Base-by-base conservation (phyloP, 2,329 filamentous ascomycete genomes). In the Aspergillus flavus region DNA sequence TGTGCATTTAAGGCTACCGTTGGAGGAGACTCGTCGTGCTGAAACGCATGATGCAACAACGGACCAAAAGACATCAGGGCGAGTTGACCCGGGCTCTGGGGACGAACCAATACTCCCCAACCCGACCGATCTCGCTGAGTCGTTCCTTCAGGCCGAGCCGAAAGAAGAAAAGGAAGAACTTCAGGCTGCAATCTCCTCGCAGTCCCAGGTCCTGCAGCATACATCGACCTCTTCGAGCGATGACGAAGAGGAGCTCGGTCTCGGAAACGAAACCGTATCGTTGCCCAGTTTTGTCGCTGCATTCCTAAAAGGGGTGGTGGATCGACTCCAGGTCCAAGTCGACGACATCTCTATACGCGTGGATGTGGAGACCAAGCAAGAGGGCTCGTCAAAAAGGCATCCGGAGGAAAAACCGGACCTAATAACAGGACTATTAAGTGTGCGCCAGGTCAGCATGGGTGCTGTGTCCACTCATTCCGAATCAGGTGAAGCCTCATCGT, bases 1-100 rank as follows among this genome's bases (percentile, higher is more conserved):
- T 68, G 85, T 96, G 36, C 85, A 88, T 64, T 73, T 92, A 28
- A 84, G 83, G 68, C 81, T 92, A 39, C 81, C 70, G 71, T 79
- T 65, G 76, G 80, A 77, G 72, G 69, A 76, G 69, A 56, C 74
- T 71, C 63, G 68, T 71, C 70, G 67, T 66, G 70, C 71, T 70
- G 71, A 57, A 63, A 73, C 74, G 68, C 71, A 72, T 64, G 68
- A 67, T 73, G 70, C 65, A 69, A 72, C 61, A 16, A 58, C 64
- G 45, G 30, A n/a, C 2, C 32, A 28, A 14, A 68, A 63, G 57
- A 53, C 61, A 61, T 57, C 62, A 30, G 61, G 68, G 21, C 62
- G 68, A 9, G 58, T 63, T 6, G 58, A 66, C 7, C 73, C 76
- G 62, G 72, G 75, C 53, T 63, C 70, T 6, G 68, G 66, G 30